Conservation (phyloP, 108 stramenopile species). For the Skeletonema marinoi region DNA sequence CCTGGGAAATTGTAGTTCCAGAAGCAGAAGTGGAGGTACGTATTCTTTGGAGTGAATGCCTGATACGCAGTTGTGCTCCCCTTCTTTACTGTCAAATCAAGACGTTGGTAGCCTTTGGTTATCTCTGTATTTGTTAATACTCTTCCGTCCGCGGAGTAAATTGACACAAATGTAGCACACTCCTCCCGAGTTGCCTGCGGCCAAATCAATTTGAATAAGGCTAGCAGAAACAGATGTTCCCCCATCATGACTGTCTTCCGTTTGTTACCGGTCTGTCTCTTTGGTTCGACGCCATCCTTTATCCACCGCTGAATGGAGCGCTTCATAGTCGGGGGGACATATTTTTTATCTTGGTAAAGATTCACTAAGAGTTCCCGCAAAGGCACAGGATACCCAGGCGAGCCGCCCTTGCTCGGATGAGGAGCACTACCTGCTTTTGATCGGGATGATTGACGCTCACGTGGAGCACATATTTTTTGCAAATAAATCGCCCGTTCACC, state of each 20-base stretch:
- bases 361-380: not conserved
- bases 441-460: too few relatives aligned
- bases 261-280: constrained; percentile 1
- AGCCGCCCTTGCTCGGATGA: not conserved
- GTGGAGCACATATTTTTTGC: too few relatives aligned
- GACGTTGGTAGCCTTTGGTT: not conserved
- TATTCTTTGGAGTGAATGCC: not conserved
- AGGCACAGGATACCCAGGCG: not conserved
- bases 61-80: not conserved
- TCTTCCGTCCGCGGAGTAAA: not conserved
- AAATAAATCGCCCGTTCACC: too few relatives aligned
- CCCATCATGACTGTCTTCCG: not conserved
- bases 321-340: not conserved
- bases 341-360: not conserved
- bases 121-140: not conserved
- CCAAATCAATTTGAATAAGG: not conserved
- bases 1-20: not conserved
- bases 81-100: not conserved
- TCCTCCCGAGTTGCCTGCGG: not conserved
- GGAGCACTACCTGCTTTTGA: not conserved
- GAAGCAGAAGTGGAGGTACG: not conserved
- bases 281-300: not conserved
- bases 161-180: not conserved
- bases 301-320: not conserved
- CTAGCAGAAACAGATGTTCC: not conserved